Base-by-base conservation (phyloP, 176 grass and related monocot genomes). In the Carex myosuroides region DNA sequence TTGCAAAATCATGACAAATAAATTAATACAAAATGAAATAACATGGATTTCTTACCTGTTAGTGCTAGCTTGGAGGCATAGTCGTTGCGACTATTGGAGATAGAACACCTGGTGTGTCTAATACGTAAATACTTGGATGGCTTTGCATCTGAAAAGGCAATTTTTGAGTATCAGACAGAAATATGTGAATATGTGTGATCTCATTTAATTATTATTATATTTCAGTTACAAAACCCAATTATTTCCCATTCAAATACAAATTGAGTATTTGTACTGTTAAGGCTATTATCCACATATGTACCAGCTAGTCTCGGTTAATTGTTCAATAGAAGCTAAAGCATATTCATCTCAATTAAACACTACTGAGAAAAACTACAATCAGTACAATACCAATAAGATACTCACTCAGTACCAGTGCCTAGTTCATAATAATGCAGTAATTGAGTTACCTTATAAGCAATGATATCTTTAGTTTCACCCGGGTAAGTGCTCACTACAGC, bases 401-500 rank as follows among this genome's bases (percentile, higher is more conserved):
- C 60, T 62, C 24, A 6, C 7, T 8, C 41, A 44, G 41, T 44
- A 44, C 7, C 41, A 44, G 41, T 44, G 41, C 41, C 6, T 62
- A 62, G 18, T 3, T 9, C 18, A 62, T 24, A 62, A 62, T 12
- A 17, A 41, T 18, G 10, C 2, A 44, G 24, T 24, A 79, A 52
- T 24, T 37, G 72, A 75, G 53, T 79, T 87, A 92, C 89, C 91
- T 94, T 97, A 75, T 97, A 97, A 48, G 91, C 86, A 84, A 48
- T 89, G 70, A 97, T 97, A 67, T 87, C 89, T 86, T 82, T 93
- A 5, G 91, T 97, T 87, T 93, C 94, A 75, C 94, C 94, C 32
- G 94, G 94, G 85, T 91, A 79, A 39, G 84, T 89, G 84, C 86
- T 97, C 21, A 92, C 86, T 41, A 88, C 79, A 8, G 91, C 94